Evolutionary conservation across 208 protist species (phyloP), one percentile per base, ranked within the genome.

Genomic region (Naegleria lovaniensis): DNA sequence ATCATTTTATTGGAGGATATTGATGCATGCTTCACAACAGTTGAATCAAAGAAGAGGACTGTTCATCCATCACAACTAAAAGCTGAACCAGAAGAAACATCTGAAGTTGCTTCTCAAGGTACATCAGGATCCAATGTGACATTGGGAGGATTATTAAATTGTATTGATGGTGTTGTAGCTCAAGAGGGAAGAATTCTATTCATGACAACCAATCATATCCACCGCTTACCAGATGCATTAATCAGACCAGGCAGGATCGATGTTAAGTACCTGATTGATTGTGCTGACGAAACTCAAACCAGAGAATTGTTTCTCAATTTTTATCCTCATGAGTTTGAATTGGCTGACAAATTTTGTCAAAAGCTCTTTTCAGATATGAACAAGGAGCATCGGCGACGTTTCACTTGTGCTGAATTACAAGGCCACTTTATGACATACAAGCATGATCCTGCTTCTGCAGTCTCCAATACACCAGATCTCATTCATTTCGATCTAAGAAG

Each of bases 1-100:
- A 96, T 98, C 43, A 94, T 99, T 25, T 93, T 99, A 5, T 93
- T 99, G 39, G 98, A 99, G 89, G 98, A 99, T 92, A 96, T 99
- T 84, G 98, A 98, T 93, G 93, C 67, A 36, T 79, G 67, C 36
- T 79, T 79, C n/a, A 9, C 67, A 36, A 9, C 67, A 36, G 25
- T 79, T 0, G 67, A 79, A 36, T 9, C 25, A 79, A 36, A 36
- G n/a, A 19, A 79, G n/a, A 29, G 29, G 36, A 25, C 16, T 36
- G 25, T n/a, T 15, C 96, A 58, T 96, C 97, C 83, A 98, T 99
- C 92, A 94, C 93, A 67, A 58, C 4, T 84, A 84, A 58, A 87
- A 4, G 58, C 25, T 75, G 43, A 48, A 48, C 55, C 55, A 22
- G 41, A 25, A 41, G 41, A 15, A 52, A 29, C 41, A 16, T 79